Evolutionary conservation across 805 yeast species (phyloP), one percentile per base, ranked within the genome.

Genomic region (Debaryomyces tyrocola): DNA sequence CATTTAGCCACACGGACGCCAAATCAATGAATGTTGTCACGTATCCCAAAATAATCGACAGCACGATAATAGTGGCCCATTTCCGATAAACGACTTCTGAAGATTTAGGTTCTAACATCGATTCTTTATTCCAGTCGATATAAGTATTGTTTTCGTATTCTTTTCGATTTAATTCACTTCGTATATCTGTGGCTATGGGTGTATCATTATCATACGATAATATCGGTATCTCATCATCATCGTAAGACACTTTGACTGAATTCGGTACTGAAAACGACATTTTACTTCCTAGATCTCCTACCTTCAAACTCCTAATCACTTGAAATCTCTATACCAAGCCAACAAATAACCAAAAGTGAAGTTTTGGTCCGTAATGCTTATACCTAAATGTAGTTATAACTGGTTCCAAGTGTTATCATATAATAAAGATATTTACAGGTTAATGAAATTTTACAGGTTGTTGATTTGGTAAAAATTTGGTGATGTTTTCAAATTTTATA

Each of bases 111-210:
- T 47, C 50, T 7, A 33, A 40, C 20, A 52, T 40, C 20, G 78
- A 71, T 51, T 80, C 84, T 36, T 63, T 65, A 36, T 69, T 64
- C 85, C 85, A 80, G 50, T 80, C 83, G 17, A 80, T 78, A 42
- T 71, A 71, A 15, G 77, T 67, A 40, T 67, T 63, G 50, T 74
- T 60, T 24, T 64, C 70, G 51, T 78, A 77, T 5, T 34, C 17
- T 20, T 51, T 53, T 9, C 29, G 15, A 7, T 29, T n/a, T 28
- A 27, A 6, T 4, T 35, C 10, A 20, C 17, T 18, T n/a, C 20
- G 24, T 15, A 15, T 31, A 18, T 18, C 33, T 28, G 24, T 31
- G 37, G 33, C 20, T 20, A 14, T 18, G 14, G 33, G 12, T 11
- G 17, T 20, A 11, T 12, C 21, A 15, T 6, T 20, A 10, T 34